These are phyloP conservation scores for Penicillium sp. DNA, from an alignment of 2,329 filamentous ascomycete genomes.

Conservation along the genomic window DNA sequence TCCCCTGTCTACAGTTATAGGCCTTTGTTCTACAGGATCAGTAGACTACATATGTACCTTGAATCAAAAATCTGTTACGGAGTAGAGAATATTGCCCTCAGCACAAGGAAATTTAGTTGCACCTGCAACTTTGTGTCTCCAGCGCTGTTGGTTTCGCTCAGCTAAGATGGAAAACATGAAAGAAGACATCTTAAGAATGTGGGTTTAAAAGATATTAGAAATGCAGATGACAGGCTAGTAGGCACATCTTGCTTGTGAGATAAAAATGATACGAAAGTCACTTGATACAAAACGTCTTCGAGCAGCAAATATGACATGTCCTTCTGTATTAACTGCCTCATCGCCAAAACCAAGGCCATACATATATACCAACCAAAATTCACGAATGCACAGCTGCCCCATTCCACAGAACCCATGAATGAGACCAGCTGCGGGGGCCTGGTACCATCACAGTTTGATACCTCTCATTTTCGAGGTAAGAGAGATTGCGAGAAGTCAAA, in stretches of 20 bases:
- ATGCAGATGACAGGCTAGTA: not conserved
- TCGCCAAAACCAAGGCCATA: not conserved
- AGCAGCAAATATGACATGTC: not conserved
- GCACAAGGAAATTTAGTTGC: not conserved
- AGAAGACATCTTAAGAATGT: not conserved
- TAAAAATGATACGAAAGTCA: not conserved
- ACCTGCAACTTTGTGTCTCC: not conserved
- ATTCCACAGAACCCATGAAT: not conserved
- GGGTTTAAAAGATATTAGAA: not conserved
- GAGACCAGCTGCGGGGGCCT: rapidly evolving
- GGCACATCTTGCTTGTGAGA: too few species aligned
- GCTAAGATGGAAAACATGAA: not conserved
- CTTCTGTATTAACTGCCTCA: not conserved
- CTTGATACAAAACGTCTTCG: not conserved
- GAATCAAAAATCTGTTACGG: not conserved
- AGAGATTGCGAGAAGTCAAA: not conserved
- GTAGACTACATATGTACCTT: not conserved
- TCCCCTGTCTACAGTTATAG: not conserved
- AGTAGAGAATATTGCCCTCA: too few species aligned
- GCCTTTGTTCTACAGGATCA: not conserved
- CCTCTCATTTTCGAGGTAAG: not conserved
- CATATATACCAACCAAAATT: not conserved
- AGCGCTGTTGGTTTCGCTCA: not conserved
- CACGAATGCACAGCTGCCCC: not conserved
- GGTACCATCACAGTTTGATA: not conserved